Evolutionary conservation across 768 basidiomycete species (phyloP).

Genomic region (Suillus brevipes): DNA sequence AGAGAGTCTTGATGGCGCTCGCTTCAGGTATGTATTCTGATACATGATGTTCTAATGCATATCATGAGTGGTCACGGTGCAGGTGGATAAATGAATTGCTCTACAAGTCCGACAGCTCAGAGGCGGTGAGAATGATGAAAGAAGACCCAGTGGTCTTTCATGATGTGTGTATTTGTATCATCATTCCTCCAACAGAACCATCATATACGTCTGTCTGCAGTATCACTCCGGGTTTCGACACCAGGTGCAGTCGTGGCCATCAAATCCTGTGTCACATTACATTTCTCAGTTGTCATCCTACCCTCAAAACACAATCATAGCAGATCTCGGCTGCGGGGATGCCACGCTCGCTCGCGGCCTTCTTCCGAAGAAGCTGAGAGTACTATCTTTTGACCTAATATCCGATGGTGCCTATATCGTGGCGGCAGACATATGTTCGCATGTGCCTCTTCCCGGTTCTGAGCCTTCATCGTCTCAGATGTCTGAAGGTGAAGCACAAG

Average conservation of each 20-base stretch:
- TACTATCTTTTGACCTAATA: slow-evolving; percentile 80
- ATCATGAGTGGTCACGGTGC: not conserved
- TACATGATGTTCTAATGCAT: not conserved
- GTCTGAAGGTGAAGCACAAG: slow-evolving; percentile 58
- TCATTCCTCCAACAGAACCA: slow-evolving; percentile 15
- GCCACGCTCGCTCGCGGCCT: slow-evolving; percentile 81
- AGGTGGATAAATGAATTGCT: slow-evolving; percentile 92
- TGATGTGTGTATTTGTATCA: slow-evolving; percentile 55
- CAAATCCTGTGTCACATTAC: slow-evolving; percentile 88
- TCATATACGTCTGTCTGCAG: slow-evolving; percentile 41
- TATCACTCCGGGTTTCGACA: slow-evolving; percentile 92
- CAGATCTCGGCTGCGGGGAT: slow-evolving; percentile 95
- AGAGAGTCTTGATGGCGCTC: slow-evolving; percentile 80
- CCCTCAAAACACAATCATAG: slow-evolving; percentile 71
- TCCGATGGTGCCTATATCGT: slow-evolving; percentile 74
- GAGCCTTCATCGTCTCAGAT: slow-evolving; percentile 43
- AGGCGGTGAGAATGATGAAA: slow-evolving; percentile 81
- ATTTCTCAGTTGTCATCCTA: slow-evolving; percentile 63
- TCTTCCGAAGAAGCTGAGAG: slow-evolving; percentile 63
- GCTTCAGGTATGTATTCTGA: slow-evolving; percentile 62
- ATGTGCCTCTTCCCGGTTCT: slow-evolving; percentile 84
- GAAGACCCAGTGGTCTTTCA: slow-evolving; percentile 78
- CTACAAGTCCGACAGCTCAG: slow-evolving; percentile 80
- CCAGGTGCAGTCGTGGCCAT: slow-evolving; percentile 92
- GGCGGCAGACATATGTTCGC: slow-evolving; percentile 85